Evolutionary conservation across 2,329 filamentous ascomycete species (phyloP), one percentile per base, ranked within the genome.

Genomic region (Penicillium hesseltinei): DNA sequence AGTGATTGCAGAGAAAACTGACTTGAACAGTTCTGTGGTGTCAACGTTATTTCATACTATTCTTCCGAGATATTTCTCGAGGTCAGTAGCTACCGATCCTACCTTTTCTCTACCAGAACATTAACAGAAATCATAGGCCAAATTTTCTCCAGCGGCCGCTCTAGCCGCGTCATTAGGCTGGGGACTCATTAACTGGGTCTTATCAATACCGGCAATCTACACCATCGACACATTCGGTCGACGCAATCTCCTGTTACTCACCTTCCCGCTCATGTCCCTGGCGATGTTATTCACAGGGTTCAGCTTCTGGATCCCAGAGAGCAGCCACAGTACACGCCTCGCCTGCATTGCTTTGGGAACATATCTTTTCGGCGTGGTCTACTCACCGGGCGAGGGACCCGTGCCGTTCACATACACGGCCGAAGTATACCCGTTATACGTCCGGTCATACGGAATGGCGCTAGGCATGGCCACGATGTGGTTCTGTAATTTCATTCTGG

Each of bases 141-240:
- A 78, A 1, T 81, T 84, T 54, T 73, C 74, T 6, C 75, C 81
- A 27, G 74, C 80, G 2, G 72, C 73, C 6, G 83, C 85, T 0
- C 76, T 88, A 2, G 73, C 76, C 11, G 83, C 83, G 2, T 87
- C 84, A 1, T 76, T 87, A 4, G 84, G 84, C 3, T 80, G 86
- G 44, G 84, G 85, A 0, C 75, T 86, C 49, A 81, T 88, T 66
- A 88, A 88, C 68, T 88, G 83, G 75, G 69, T 88, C 36, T 87
- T 87, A 60, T 84, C 85, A 17, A 75, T 87, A 13, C 84, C 84
- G 0, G 85, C 84, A 4, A 74, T 88, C 46, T 86, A 84, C 68
- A 88, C 85, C 6, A 89, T 89, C 61, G 87, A 90, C 66, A 87
- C 82, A 0, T 88, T 86, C 57, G 87, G 87, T 7, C 82, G 87